These are phyloP conservation scores for Cardamine occulta DNA, from an alignment of 345 rosid genomes.

Conservation along the genomic window DNA sequence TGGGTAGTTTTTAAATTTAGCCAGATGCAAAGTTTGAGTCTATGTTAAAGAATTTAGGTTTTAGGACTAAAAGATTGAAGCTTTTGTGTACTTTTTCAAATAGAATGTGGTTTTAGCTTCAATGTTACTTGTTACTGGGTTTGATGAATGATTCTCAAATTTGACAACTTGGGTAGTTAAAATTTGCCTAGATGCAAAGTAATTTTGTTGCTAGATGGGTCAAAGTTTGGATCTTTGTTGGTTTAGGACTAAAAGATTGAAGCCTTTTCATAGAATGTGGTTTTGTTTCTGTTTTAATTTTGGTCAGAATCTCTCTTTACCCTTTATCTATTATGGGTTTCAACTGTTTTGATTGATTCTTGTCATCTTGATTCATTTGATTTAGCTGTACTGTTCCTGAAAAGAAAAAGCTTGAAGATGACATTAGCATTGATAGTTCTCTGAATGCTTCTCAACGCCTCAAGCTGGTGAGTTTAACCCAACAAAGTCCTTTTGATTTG, in stretches of 20 bases:
- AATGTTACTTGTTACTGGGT: neutral
- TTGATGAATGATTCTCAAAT: slow-evolving; percentile 14
- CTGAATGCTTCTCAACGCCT: slow-evolving; percentile 51
- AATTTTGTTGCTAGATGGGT: slow-evolving; percentile 15
- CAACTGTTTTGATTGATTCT: slow-evolving; percentile 36
- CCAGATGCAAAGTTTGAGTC: slow-evolving; percentile 35
- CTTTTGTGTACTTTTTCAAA: slow-evolving; percentile 18
- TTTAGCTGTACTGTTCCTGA: slow-evolving; percentile 68
- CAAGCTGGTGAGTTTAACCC: slow-evolving; percentile 61
- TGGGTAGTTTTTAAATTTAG: neutral
- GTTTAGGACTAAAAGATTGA: slow-evolving; percentile 17
- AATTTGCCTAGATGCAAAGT: slow-evolving; percentile 20
- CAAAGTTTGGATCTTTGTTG: slow-evolving; percentile 37
- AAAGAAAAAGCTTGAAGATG: slow-evolving; percentile 61
- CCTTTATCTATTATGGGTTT: slow-evolving; percentile 18
- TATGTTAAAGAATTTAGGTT: slow-evolving; percentile 2
- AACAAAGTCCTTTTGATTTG: slow-evolving; percentile 12
- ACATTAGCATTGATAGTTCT: slow-evolving; percentile 47
- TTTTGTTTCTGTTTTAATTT: slow-evolving; percentile 10
- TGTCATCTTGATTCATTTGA: slow-evolving; percentile 34
- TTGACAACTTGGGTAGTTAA: slow-evolving; percentile 8
- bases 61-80: slow-evolving; percentile 21
- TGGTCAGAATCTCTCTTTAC: slow-evolving; percentile 33
- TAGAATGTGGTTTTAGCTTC: slow-evolving; percentile 14
- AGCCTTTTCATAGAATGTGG: neutral